Evolutionary conservation across 345 rosid genomes (phyloP), one percentile per base, ranked within the genome.

Genomic region (Eucalyptus camaldulensis): DNA sequence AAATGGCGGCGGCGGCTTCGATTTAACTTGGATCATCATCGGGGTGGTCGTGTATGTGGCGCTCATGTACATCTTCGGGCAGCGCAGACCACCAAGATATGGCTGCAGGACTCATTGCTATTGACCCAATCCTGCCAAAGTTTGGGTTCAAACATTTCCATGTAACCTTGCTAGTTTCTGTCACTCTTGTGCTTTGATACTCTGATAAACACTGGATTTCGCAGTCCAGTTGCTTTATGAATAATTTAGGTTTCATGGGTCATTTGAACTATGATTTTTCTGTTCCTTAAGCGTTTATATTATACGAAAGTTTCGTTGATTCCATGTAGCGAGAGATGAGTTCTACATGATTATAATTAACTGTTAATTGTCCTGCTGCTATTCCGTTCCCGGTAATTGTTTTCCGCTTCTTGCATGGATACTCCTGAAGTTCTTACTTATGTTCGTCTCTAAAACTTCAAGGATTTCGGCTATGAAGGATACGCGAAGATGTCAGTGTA

Each of bases 21-120:
- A 80, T 90, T 58, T 90, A 44, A 2, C 88, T 16, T 76, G 56
- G 40, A 33, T 93, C 76, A 91, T 95, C 72, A 8, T 93, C 27
- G 86, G 91, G 40, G 27, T 94, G 15, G 89, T 94, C 62, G 19
- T 93, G 16, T 93, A 93, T 87, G 92, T 95, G 49, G 88, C 92
- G 62, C 14, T 93, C 88, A 81, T 94, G 89, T 80, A 91, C 53
- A 47, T 94, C 53, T 95, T 91, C 88, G 60, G 83, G 45, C 93
- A 91, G 80, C 94, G 88, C 85, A 76, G 85, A 44, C 92, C 83
- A 31, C 44, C 24, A 3, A 53, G 37, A 45, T 53, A 87, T 25
- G 16, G 87, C 85, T 91, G 90, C 65, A 87, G 90, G 15, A 88
- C 69, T 83, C 91, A 90, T 8, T 89, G 88, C 92, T 89, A 81